Base-by-base conservation (phyloP, 345 rosid species). In the Salix brachista region DNA sequence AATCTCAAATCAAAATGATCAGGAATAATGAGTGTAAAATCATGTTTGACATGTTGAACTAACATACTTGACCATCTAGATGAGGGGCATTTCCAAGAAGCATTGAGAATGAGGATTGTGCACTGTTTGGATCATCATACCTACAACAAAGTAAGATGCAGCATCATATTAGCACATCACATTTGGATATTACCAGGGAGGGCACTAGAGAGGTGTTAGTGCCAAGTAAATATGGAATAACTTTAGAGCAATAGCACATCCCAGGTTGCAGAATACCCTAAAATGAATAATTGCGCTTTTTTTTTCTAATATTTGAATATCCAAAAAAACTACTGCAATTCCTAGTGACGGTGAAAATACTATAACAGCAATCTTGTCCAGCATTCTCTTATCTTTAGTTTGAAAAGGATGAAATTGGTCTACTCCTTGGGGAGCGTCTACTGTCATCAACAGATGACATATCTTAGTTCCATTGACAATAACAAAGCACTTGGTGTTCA, bases 41-140 rank as follows among this genome's bases (percentile, higher is more conserved):
- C 25, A 71, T 50, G 65, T 72, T 78, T 56, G 36, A 46, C 69
- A 79, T 46, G 65, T 69, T n/a, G 6, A 71, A 54, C 36, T 21
- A 78, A 36, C 80, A 83, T 78, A 96, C 99, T 91, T 90, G 50
- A 72, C 88, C 84, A 86, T 96, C 97, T 76, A 96, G 97, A 93
- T 96, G 99, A 69, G 97, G 92, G 42, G 99, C 97, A 80, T 91
- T 85, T 46, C 99, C 99, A 69, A 93, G 97, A 82, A 93, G 98
- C 32, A 96, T 88, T n/a, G 99, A 96, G 77, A 96, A 96, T 5
- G 99, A 96, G 48, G 99, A 96, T 46, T 84, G 80, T 25, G 91
- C 99, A 74, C 98, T 96, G 80, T 96, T 76, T 79, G 98, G 99
- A 88, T 96, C 96, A 14, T 84, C 85, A 84, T 83, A 87, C 82